phyloP scores from a whole-genome alignment of 2,329 filamentous ascomycete genomes.

The Clonostachys sp. region DNA sequence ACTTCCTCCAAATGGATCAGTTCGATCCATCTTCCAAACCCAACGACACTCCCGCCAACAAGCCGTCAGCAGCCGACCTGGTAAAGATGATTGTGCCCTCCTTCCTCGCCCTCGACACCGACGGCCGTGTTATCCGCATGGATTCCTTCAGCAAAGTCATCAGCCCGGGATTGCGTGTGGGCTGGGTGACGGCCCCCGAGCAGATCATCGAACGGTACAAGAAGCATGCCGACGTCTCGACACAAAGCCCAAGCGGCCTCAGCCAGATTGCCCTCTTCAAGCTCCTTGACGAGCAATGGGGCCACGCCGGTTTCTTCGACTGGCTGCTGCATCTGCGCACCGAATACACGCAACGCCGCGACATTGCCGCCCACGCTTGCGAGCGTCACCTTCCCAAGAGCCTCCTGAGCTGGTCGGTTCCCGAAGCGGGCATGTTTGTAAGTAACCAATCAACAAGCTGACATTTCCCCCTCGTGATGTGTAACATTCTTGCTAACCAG shows the following conservation, averaged over 20 bases:
- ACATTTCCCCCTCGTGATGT: no score
- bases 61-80: constrained; percentile 54
- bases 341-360: constrained; percentile 69
- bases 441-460: constrained; percentile 23
- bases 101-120: constrained; percentile 68
- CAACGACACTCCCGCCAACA: background rate
- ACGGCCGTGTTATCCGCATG: constrained; percentile 77
- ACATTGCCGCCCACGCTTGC: constrained; percentile 70
- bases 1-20: constrained; percentile 64
- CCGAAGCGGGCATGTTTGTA: constrained; percentile 84
- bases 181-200: constrained; percentile 78
- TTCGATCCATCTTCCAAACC: no score
- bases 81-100: constrained; percentile 51
- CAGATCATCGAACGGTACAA: constrained; percentile 74
- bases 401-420: constrained; percentile 71
- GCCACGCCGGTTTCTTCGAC: constrained; percentile 77
- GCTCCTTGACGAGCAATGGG: constrained; percentile 74
- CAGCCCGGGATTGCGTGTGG: constrained; percentile 68
- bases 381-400: constrained; percentile 65
- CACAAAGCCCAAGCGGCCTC: constrained; percentile 75
- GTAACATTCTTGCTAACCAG: no score
- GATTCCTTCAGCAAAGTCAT: constrained; percentile 88
- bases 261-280: constrained; percentile 76
- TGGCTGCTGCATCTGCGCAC: constrained; percentile 76
- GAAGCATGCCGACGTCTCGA: constrained; percentile 70